These are phyloP conservation scores for Coemansia sp. DNA, from an alignment of 192 early-diverging fungal genomes.

Conservation along the genomic window DNA sequence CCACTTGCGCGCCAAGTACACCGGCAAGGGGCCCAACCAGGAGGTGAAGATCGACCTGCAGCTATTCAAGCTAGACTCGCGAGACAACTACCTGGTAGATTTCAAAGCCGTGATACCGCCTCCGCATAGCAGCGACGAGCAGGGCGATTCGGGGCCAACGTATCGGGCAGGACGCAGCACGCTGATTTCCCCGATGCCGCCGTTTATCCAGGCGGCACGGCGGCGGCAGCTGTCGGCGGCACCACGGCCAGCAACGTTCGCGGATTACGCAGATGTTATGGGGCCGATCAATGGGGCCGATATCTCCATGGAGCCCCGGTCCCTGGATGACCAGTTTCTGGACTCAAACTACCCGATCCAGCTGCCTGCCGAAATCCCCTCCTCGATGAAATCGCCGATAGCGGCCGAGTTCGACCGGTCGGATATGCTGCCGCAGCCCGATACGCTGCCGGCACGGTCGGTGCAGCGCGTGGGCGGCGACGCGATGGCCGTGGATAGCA, in stretches of 20 bases:
- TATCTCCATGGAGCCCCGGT: slow-evolving; percentile 22
- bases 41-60: slow-evolving; percentile 93
- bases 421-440: slow-evolving; percentile 50
- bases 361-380: slow-evolving; percentile 46
- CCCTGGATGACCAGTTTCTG: slow-evolving; percentile 52
- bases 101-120: slow-evolving; percentile 78
- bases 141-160: slow-evolving; percentile 15
- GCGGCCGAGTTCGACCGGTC: slow-evolving; percentile 34
- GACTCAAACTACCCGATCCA: slow-evolving; percentile 54
- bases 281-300: slow-evolving; percentile 1
- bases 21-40: slow-evolving; percentile 2
- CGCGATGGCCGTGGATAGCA: slow-evolving; percentile 14
- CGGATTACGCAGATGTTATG: slow-evolving; percentile 11
- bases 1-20: slow-evolving; percentile 75
- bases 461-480: slow-evolving; percentile 20
- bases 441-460: slow-evolving; percentile 42
- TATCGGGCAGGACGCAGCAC: slow-evolving; percentile 39
- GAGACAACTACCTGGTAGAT: slow-evolving; percentile 90
- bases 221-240: slow-evolving; percentile 39
- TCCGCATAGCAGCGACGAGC: slow-evolving; percentile 26
- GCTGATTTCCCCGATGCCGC: slow-evolving; percentile 34
- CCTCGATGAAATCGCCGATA: slow-evolving; percentile 10
- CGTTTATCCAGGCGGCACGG: slow-evolving; percentile 46
- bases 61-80: slow-evolving; percentile 85
- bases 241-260: slow-evolving; percentile 25